Evolutionary conservation across 1,284 basidiomycete species (phyloP), one percentile per base, ranked within the genome.

Genomic region (Sporisorium exsertum): DNA sequence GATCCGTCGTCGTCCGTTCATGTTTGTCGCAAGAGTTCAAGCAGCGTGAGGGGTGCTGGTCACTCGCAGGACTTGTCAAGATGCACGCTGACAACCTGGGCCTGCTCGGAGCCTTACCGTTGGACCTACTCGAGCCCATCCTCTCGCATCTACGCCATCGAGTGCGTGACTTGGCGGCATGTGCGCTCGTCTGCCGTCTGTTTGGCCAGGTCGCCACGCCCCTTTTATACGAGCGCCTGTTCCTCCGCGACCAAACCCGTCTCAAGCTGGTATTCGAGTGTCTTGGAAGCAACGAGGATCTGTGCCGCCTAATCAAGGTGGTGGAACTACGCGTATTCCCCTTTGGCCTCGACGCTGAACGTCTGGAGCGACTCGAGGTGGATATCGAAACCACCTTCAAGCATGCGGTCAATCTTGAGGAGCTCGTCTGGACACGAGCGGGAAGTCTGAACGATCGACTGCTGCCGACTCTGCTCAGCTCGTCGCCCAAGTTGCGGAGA

Each of bases 291-390:
- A 61, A 61, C 13, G 67, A 69, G 35, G 52, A 75, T 4, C 71
- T 81, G 2, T 78, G 78, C 22, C 58, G 58, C n/a, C 64, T 73
- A 8, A 68, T 84, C 45, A 64, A 54, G 18, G 66, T 81, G 29
- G 33, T 84, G n/a, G 78, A 84, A 37, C 58, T 84, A 15, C 71
- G 82, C 13, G 83, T 82, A 1, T 84, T 75, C 15, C 83, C 83
- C 0, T 83, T 84, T 43, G 82, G 81, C 12, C 64, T 84, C 40
- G 64, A 67, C 3, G 81, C 82, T 1, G 82, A 83, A 50, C 64
- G 56, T 0, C 67, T 84, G n/a, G 83, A 84, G 47, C 24, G 35
- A 32, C 66, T 84, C 18, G 83, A 84, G 59, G 46, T 64, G 13
- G 64, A 73, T 13, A 79, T 84, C 26, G 67, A 72, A 16, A 50